Evolutionary conservation across 306 rosid genomes (phyloP).

Genomic region (Abrus precatorius): DNA sequence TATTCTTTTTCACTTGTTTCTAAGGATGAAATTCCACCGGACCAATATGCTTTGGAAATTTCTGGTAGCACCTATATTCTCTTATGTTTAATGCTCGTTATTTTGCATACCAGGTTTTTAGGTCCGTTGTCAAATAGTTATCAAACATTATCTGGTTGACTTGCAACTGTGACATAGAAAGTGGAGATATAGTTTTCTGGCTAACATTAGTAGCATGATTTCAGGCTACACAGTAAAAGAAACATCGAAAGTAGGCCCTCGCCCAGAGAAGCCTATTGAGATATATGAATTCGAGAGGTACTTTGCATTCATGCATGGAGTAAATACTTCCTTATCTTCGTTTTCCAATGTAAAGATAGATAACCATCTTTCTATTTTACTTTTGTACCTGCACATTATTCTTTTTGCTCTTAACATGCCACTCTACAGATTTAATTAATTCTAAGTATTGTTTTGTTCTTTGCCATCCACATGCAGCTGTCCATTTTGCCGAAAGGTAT

Average conservation of each 20-base stretch:
- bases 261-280: conserved; percentile 92
- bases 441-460: conserved; percentile 33
- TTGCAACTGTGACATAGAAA: conserved; percentile 24
- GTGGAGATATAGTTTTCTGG: background rate
- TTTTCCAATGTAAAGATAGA: conserved; percentile 6
- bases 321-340: conserved; percentile 9
- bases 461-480: conserved; percentile 64
- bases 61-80: conserved; percentile 62
- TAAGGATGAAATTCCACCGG: conserved; percentile 75
- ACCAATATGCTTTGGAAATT: conserved; percentile 76
- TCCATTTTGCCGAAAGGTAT: conserved; percentile 99
- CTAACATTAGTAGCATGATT: conserved; percentile 44
- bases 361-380: conserved; percentile 3
- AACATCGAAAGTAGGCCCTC: conserved; percentile 87
- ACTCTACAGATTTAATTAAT: conserved; percentile 53
- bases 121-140: conserved; percentile 16
- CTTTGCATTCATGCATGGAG: background rate
- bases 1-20: conserved; percentile 79
- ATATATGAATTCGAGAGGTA: conserved; percentile 98
- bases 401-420: conserved; percentile 1
- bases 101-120: conserved; percentile 11
- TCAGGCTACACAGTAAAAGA: conserved; percentile 85
- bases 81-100: conserved; percentile 37
- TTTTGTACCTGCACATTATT: conserved; percentile 10
- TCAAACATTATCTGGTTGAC: conserved; percentile 13